phyloP scores from a whole-genome alignment of 305 asterid genomes.

The Andrographis paniculata region DNA sequence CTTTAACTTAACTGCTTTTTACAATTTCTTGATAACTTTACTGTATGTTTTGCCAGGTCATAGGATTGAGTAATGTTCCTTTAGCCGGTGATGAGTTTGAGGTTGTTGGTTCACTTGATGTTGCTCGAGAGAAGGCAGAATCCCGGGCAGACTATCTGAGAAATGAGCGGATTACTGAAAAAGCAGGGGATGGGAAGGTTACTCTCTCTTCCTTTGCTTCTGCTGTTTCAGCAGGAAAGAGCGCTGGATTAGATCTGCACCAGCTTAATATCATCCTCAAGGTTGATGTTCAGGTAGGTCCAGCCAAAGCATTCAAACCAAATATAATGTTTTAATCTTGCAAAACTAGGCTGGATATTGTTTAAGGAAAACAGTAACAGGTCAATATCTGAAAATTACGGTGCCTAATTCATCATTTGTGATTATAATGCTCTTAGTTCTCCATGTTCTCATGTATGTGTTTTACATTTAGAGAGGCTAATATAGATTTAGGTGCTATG shows the following conservation, averaged over 20 bases:
- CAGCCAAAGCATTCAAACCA: not conserved
- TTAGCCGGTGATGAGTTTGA: slow-evolving; percentile 98
- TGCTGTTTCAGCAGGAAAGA: slow-evolving; percentile 79
- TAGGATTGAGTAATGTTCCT: slow-evolving; percentile 90
- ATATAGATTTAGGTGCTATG: no score
- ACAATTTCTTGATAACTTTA: not conserved
- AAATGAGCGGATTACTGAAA: slow-evolving; percentile 70
- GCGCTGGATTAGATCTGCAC: slow-evolving; percentile 81
- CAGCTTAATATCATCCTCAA: slow-evolving; percentile 86
- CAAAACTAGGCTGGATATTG: no score
- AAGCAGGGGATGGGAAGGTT: slow-evolving; percentile 92
- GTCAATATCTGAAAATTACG: no score
- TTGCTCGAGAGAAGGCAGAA: slow-evolving; percentile 82
- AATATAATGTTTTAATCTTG: no score
- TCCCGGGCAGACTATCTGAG: slow-evolving; percentile 57
- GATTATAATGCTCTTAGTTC: no score
- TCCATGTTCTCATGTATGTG: no score
- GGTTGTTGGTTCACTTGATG: slow-evolving; percentile 75
- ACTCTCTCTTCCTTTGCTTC: slow-evolving; percentile 94
- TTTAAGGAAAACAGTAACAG: no score
- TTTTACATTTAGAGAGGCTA: no score
- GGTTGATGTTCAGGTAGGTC: slow-evolving; percentile 91
- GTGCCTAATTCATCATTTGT: no score
- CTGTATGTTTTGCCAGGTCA: slow-evolving; percentile 51
- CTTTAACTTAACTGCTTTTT: not conserved